Evolutionary conservation across 1,284 basidiomycete genomes (phyloP).

Genomic region (Leucoagaricus sp.): DNA sequence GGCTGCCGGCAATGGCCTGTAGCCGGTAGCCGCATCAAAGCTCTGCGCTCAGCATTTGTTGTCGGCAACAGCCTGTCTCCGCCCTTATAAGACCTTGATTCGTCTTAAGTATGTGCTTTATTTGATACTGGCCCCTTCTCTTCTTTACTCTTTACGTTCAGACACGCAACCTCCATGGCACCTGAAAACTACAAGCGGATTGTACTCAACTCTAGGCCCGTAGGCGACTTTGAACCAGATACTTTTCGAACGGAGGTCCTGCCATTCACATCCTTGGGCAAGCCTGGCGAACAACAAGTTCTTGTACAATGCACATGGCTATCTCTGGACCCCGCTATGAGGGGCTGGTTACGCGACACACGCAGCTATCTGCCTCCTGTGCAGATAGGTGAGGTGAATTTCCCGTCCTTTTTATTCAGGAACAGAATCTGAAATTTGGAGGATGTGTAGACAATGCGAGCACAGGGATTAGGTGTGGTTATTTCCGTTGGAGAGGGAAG

Average conservation of each 20-base stretch:
- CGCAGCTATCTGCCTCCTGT: conserved; percentile 75
- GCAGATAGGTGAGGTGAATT: conserved; percentile 70
- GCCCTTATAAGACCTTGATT: too few species aligned
- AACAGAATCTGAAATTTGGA: not conserved
- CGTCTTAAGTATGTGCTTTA: not conserved
- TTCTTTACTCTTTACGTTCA: not conserved
- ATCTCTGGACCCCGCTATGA: conserved; percentile 85
- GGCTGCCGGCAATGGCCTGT: too few species aligned
- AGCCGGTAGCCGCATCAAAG: too few species aligned
- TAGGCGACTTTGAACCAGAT: conserved; percentile 59
- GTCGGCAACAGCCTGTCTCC: not conserved
- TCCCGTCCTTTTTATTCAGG: not conserved
- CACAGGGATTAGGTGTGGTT: conserved; percentile 70
- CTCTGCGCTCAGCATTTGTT: too few species aligned
- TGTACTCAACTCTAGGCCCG: conserved; percentile 74
- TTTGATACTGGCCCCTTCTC: not conserved
- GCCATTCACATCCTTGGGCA: conserved; percentile 45
- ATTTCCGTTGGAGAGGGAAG: conserved; percentile 57
- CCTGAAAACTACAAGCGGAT: conserved; percentile 59
- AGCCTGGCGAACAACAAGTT: conserved; percentile 58
- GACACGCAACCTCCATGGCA: conserved; percentile 20
- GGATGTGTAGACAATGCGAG: conserved; percentile 72
- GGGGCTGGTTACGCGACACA: conserved; percentile 75
- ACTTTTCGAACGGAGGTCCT: conserved; percentile 71
- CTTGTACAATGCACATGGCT: conserved; percentile 76